Evolutionary conservation across 208 protist species (phyloP), one percentile per base, ranked within the genome.

Genomic region (Herpetomonas samuelpessoai): DNA sequence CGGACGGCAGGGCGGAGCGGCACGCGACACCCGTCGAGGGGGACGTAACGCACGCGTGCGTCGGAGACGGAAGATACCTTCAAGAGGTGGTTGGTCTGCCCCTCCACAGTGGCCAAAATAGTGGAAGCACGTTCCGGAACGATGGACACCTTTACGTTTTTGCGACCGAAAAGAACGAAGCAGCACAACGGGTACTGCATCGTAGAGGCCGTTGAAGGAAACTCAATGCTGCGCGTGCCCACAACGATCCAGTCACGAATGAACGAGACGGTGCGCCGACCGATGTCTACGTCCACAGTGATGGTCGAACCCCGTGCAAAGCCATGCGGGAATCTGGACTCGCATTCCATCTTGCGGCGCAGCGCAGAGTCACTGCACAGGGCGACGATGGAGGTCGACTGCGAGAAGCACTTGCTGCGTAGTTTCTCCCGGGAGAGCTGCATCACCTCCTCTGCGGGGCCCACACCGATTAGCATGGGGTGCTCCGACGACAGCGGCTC

Each of bases 151-250:
- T 58, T 77, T 0, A 67, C 77, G 44, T 80, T 72, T 25, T 81
- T 81, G 41, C 76, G 71, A 25, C 87, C 85, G 44, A 96, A 81
- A 14, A 91, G 29, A 24, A 96, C 87, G 68, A 96, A 96, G 62
- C 75, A 88, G 54, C 22, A 86, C 30, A 73, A 48, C 44, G 54
- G 58, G n/a, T 53, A 27, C 14, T 10, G 63, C 39, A 1, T 18
- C 6, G 29, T 46, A 24, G 25, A 25, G 45, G n/a, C 26, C 22
- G 28, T 2, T 14, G 6, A 26, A 24, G 51, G 55, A 18, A 78
- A 45, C 35, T 75, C 58, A 39, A 92, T 50, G 6, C 69, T 35
- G 19, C 68, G 68, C 26, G 59, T 80, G 25, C 87, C 86, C 18
- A 93, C 71, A 0, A 76, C 74, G 19, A 93, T 59, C 87, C 90